phyloP scores from a whole-genome alignment of 2,329 filamentous ascomycete genomes.

The Parafenestella ontariensis region DNA sequence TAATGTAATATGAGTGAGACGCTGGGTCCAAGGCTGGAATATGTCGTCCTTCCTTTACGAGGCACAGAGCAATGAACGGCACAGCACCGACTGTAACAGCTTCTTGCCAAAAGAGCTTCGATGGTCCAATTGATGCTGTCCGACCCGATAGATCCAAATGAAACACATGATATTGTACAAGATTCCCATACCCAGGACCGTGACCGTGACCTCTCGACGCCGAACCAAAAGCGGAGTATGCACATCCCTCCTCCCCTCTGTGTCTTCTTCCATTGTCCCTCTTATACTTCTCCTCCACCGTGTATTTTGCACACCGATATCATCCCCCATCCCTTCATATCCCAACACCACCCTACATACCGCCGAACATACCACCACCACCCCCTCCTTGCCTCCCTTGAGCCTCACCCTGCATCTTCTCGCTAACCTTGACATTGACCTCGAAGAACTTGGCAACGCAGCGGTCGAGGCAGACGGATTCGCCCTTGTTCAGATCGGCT shows the following conservation, averaged over 20 bases:
- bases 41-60: neutral
- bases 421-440: constrained; percentile 95
- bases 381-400: constrained; percentile 58
- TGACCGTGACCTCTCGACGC: neutral
- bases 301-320: neutral
- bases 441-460: constrained; percentile 99
- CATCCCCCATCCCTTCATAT: constrained; percentile 22
- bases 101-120: neutral
- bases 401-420: constrained; percentile 92
- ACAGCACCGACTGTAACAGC: neutral
- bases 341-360: too few species aligned
- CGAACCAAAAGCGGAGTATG: constrained; percentile 3
- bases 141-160: constrained; percentile 1
- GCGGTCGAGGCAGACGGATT: constrained; percentile 96
- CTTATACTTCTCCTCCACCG: too few species aligned
- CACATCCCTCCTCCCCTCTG: neutral
- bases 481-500: constrained; percentile 97
- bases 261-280: neutral
- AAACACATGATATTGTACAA: constrained; percentile 26
- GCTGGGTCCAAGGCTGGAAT: neutral
- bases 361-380: constrained; percentile 37
- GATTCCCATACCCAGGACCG: constrained; percentile 1
- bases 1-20: neutral
- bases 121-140: neutral
- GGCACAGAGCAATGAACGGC: neutral